These are phyloP conservation scores for Nitzschia sp. DNA, from an alignment of 108 stramenopile genomes.

Conservation along the genomic window DNA sequence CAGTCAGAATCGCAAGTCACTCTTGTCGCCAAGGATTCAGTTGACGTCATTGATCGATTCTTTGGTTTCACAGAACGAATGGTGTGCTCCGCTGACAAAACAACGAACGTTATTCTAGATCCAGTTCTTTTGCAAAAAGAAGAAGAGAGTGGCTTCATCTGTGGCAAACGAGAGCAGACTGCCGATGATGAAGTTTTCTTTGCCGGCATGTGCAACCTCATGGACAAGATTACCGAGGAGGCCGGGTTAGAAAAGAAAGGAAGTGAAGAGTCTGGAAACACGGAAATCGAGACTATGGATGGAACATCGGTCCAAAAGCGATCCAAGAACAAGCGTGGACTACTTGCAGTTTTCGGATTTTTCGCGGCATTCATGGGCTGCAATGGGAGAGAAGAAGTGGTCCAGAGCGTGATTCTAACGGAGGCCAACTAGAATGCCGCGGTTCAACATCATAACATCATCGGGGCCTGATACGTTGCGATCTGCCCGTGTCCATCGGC, in stretches of 20 bases:
- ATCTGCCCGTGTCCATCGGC: no score
- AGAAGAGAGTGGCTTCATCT: background rate
- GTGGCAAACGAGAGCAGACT: background rate
- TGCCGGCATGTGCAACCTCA: background rate
- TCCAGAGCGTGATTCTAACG: no score
- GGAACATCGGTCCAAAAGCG: background rate
- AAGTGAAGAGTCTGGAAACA: conserved; percentile 5
- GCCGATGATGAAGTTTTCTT: background rate
- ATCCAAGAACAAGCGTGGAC: background rate
- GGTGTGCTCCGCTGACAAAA: conserved; percentile 6
- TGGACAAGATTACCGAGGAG: background rate
- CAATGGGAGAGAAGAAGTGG: background rate
- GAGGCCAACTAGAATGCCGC: no score
- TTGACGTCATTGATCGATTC: conserved; percentile 16
- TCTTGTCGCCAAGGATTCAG: no score
- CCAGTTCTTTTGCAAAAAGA: background rate
- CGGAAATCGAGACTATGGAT: conserved; percentile 3
- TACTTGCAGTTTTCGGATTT: background rate
- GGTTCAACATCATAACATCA: no score
- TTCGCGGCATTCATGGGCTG: background rate
- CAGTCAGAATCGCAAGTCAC: no score
- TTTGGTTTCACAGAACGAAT: conserved; percentile 12
- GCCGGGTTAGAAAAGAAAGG: background rate
- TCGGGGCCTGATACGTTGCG: no score
- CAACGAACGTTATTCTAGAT: conserved; percentile 7